phyloP scores from a whole-genome alignment of 1,284 basidiomycete species.

The Microbotryomycetes sp. region DNA sequence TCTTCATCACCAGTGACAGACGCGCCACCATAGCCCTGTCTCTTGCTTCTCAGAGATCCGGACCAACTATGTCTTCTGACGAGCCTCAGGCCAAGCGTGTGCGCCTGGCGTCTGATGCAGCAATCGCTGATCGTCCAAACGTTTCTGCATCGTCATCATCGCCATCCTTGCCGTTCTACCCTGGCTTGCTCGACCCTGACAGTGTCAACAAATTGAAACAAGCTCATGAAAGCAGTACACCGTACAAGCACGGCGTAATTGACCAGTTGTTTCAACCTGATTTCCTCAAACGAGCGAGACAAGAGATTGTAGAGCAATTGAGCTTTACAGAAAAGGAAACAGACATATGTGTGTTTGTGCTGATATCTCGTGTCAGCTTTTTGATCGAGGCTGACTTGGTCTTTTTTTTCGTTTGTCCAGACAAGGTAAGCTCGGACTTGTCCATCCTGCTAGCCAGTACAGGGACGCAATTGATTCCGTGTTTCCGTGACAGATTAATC shows the following conservation, averaged over 20 bases:
- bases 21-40: too few relatives aligned
- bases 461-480: too few relatives aligned
- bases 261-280: constrained; percentile 58
- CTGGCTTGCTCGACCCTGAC: constrained; percentile 52
- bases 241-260: constrained; percentile 62
- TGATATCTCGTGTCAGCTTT: not conserved
- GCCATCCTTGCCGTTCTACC: constrained; percentile 40
- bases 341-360: constrained; percentile 84
- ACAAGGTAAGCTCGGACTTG: constrained; percentile 2
- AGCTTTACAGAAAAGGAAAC: constrained; percentile 96
- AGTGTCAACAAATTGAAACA: constrained; percentile 52
- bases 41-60: too few relatives aligned
- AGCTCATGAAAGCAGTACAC: constrained; percentile 55
- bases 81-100: not conserved
- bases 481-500: constrained; percentile 55
- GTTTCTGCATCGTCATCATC: not conserved
- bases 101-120: not conserved
- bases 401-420: constrained; percentile 47
- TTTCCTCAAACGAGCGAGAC: constrained; percentile 27
- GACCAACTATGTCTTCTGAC: not conserved
- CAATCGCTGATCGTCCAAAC: not conserved
- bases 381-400: not conserved
- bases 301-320: constrained; percentile 63
- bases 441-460: not conserved
- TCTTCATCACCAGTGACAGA: too few relatives aligned